Evolutionary conservation across 2,329 filamentous ascomycete species (phyloP).

Genomic region (Coniochaeta sp.): DNA sequence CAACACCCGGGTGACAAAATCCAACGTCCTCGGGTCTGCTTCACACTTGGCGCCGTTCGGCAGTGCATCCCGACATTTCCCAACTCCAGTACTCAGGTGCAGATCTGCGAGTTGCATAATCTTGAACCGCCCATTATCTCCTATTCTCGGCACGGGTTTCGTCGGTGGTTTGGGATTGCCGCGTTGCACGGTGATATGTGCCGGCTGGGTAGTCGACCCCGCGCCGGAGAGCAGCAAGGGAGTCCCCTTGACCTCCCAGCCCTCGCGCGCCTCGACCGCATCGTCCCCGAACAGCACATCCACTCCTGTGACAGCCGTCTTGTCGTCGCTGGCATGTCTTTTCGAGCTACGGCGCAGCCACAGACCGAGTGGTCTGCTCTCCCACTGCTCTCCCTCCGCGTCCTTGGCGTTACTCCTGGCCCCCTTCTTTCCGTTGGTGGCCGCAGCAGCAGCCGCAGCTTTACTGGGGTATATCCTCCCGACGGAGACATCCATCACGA

Average conservation of each 20-base stretch:
- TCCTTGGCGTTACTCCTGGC: not conserved
- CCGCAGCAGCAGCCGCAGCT: slow-evolving; percentile 41
- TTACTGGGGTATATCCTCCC: slow-evolving; percentile 63
- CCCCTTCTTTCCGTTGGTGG: not conserved
- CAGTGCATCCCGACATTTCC: slow-evolving; percentile 77
- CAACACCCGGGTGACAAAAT: slow-evolving; percentile 76
- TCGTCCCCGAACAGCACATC: slow-evolving; percentile 88
- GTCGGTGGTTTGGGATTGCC: slow-evolving; percentile 58
- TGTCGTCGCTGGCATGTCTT: slow-evolving; percentile 67
- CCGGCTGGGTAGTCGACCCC: slow-evolving; percentile 53
- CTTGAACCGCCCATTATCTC: slow-evolving; percentile 90
- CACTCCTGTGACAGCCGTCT: slow-evolving; percentile 68
- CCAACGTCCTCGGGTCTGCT: slow-evolving; percentile 83
- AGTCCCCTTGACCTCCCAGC: slow-evolving; percentile 74
- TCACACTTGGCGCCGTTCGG: slow-evolving; percentile 77
- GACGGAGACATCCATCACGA: slow-evolving; percentile 73
- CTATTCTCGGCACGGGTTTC: slow-evolving; percentile 69
- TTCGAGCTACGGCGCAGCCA: slow-evolving; percentile 75
- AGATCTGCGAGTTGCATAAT: slow-evolving; percentile 95
- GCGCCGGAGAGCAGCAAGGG: slow-evolving; percentile 61
- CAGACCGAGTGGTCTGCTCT: slow-evolving; percentile 66
- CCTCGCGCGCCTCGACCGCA: slow-evolving; percentile 79
- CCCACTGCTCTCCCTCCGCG: slow-evolving; percentile 60
- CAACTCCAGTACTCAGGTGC: slow-evolving; percentile 85
- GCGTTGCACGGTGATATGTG: slow-evolving; percentile 71